Evolutionary conservation across 495 filamentous ascomycete species (phyloP).

Genomic region (Pseudoneurospora amorphoporcata): DNA sequence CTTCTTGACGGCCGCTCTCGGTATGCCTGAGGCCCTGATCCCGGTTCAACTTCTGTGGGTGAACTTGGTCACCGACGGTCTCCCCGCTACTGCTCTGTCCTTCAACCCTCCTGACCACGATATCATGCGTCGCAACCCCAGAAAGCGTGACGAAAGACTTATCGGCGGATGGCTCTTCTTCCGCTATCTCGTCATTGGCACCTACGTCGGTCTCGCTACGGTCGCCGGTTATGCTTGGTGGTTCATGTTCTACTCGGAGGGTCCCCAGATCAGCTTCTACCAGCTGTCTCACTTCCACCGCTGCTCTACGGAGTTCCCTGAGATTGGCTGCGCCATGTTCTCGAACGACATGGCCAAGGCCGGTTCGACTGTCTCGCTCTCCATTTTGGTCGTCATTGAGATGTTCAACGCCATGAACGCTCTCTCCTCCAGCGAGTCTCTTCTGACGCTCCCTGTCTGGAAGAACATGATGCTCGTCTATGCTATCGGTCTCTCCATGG

Average conservation of each 20-base stretch:
- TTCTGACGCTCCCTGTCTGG: constrained; percentile 88
- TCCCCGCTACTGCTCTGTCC: constrained; percentile 90
- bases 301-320: constrained; percentile 76
- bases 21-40: constrained; percentile 96
- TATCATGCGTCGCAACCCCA: constrained; percentile 85
- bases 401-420: constrained; percentile 99
- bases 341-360: constrained; percentile 77
- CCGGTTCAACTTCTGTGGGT: constrained; percentile 98
- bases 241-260: constrained; percentile 93
- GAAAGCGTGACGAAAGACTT: constrained; percentile 84
- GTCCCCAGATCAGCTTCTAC: constrained; percentile 86
- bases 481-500: constrained; percentile 91
- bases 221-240: constrained; percentile 98
- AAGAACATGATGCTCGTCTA: constrained; percentile 96
- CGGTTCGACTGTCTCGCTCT: constrained; percentile 91
- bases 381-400: constrained; percentile 90
- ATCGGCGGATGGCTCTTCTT: constrained; percentile 96
- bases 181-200: constrained; percentile 92
- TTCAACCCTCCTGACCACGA: constrained; percentile 98
- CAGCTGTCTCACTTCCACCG: constrained; percentile 91
- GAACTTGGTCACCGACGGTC: constrained; percentile 95
- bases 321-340: constrained; percentile 95
- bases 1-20: constrained; percentile 91
- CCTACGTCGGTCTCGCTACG: constrained; percentile 88
- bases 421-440: constrained; percentile 85